Conservation (phyloP, 129 eudicot genomes). For the Pseudognaphalium luteoalbum region DNA sequence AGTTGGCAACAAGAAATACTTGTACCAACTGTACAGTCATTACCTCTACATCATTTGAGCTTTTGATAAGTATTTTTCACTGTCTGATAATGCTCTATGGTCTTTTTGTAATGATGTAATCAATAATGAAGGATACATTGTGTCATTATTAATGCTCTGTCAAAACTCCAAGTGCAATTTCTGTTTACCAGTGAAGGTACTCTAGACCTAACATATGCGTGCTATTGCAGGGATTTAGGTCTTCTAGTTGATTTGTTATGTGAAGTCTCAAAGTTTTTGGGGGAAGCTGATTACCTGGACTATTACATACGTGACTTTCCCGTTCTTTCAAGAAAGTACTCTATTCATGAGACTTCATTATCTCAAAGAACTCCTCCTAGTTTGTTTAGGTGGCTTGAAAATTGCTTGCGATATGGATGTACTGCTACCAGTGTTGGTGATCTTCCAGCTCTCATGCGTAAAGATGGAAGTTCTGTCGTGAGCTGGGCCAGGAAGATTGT, state of each 20-base stretch:
- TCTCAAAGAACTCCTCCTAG: slow-evolving; percentile 67
- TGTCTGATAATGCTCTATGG: not conserved
- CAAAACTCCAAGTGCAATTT: not conserved
- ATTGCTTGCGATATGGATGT: slow-evolving; percentile 75
- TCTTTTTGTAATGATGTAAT: not conserved
- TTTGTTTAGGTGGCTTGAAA: slow-evolving; percentile 90
- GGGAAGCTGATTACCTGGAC: slow-evolving; percentile 73
- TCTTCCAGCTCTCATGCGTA: slow-evolving; percentile 68
- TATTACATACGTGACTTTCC: slow-evolving; percentile 96
- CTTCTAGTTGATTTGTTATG: slow-evolving; percentile 68
- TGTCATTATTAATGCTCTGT: not conserved
- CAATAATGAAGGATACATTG: not conserved
- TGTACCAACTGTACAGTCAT: not conserved
- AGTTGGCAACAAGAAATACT: slow-evolving; percentile 1
- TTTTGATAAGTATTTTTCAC: slow-evolving; percentile 1
- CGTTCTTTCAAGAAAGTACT: slow-evolving; percentile 43
- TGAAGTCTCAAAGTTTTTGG: slow-evolving; percentile 61
- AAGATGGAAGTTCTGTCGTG: slow-evolving; percentile 67
- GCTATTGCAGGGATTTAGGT: slow-evolving; percentile 67
- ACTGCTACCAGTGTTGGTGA: slow-evolving; percentile 48
- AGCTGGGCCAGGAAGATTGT: slow-evolving; percentile 90
- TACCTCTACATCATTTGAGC: slow-evolving; percentile 11
- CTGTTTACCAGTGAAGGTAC: slow-evolving; percentile 4
- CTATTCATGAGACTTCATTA: slow-evolving; percentile 23
- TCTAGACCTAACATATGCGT: slow-evolving; percentile 13